phyloP scores from a whole-genome alignment of 306 rosid species.

The Luffa aegyptiaca region DNA sequence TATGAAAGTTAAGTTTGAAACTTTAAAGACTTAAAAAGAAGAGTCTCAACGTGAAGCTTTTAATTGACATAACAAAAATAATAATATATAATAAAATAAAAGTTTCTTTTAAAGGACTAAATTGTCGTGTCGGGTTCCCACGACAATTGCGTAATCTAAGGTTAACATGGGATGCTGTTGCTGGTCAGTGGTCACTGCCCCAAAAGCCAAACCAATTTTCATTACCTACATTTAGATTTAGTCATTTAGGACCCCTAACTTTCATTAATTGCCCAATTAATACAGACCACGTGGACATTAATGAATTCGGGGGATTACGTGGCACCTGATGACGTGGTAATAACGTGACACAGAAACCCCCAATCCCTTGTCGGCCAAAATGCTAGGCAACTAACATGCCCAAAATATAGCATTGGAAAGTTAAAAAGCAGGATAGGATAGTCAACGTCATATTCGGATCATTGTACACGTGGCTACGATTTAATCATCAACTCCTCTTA shows the following conservation, averaged over 20 bases:
- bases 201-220: background rate
- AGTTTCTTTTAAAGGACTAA: background rate
- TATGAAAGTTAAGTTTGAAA: background rate
- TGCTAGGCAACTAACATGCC: background rate
- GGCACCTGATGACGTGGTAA: background rate
- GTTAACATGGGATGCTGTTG: background rate
- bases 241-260: background rate
- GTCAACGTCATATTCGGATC: background rate
- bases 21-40: background rate
- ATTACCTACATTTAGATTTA: background rate
- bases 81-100: too few species aligned
- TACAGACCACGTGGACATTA: background rate
- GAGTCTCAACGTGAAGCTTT: background rate
- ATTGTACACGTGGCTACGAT: background rate
- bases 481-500: background rate
- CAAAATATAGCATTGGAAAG: background rate
- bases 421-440: background rate
- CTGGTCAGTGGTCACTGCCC: too few species aligned
- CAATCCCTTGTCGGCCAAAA: constrained; percentile 2
- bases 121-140: background rate
- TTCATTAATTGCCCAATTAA: background rate
- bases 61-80: too few species aligned
- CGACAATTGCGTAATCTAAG: background rate
- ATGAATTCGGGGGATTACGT: background rate
- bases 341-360: background rate